Evolutionary conservation across 441 rosid species (phyloP).

Genomic region (Raphanus hybrid): DNA sequence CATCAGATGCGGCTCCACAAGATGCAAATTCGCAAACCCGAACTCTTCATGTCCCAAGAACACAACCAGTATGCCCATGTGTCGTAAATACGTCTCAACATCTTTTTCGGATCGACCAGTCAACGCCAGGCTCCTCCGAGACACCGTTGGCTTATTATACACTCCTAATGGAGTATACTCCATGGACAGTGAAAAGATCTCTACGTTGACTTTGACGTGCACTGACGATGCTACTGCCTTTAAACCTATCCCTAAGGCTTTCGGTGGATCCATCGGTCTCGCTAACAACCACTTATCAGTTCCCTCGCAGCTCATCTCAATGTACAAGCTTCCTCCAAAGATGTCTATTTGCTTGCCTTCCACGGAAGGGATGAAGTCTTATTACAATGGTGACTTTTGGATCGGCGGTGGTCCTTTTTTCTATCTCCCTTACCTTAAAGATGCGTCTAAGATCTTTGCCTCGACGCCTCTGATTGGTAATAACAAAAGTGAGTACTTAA

Average conservation of each 20-base stretch:
- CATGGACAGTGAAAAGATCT: conserved; percentile 12
- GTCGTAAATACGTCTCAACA: conserved; percentile 8
- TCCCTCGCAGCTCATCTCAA: conserved; percentile 18
- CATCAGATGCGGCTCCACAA: conserved; percentile 33
- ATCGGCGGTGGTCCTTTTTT: conserved; percentile 43
- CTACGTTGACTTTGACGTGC: conserved; percentile 25
- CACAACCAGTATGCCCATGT: neutral
- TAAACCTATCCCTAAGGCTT: neutral
- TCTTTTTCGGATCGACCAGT: conserved; percentile 1
- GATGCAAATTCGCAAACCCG: conserved; percentile 29
- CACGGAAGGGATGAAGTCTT: neutral
- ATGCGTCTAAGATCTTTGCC: conserved; percentile 35
- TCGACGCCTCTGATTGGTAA: conserved; percentile 41
- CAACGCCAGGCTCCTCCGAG: conserved; percentile 30
- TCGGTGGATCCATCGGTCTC: conserved; percentile 16
- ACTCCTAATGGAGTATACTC: conserved; percentile 2
- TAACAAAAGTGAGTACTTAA: conserved; percentile 39
- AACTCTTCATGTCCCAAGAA: conserved; percentile 20
- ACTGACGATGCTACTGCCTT: conserved; percentile 15
- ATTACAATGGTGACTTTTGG: conserved; percentile 31
- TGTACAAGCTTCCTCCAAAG: conserved; percentile 14
- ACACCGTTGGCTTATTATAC: conserved; percentile 4
- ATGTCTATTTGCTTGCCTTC: conserved; percentile 37
- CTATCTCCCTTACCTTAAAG: conserved; percentile 17
- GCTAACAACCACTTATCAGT: conserved; percentile 27